phyloP scores from a whole-genome alignment of 2,329 filamentous ascomycete genomes.

The Magnaporthiopsis poae region DNA sequence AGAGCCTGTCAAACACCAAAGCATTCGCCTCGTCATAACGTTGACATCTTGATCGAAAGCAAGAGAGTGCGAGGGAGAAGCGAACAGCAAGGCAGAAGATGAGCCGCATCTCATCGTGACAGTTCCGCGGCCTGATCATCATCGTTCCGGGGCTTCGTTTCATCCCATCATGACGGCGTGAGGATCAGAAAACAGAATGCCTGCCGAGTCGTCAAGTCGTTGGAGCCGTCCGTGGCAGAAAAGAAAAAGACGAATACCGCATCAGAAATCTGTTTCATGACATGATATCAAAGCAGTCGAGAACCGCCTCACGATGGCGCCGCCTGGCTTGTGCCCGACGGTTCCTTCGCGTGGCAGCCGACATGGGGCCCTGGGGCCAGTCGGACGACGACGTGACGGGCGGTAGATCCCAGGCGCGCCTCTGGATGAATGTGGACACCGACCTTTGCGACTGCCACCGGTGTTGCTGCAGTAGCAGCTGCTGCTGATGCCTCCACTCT shows the following conservation, averaged over 20 bases:
- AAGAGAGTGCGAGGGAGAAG: too few relatives aligned
- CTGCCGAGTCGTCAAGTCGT: background rate
- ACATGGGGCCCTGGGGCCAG: constrained; percentile 1
- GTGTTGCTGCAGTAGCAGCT: background rate
- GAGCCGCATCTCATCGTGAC: background rate
- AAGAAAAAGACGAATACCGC: background rate
- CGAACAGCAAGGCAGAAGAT: too few relatives aligned
- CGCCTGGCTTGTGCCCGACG: constrained; percentile 2
- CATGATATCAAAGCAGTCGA: background rate
- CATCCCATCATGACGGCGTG: background rate
- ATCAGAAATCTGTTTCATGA: background rate
- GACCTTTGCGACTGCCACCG: background rate
- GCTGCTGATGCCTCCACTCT: background rate
- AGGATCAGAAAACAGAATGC: background rate
- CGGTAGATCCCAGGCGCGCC: background rate
- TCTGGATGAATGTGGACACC: background rate
- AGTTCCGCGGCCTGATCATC: background rate
- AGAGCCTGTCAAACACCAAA: too few relatives aligned
- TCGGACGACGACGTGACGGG: background rate
- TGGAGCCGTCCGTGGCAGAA: background rate
- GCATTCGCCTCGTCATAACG: too few relatives aligned
- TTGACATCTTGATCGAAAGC: too few relatives aligned
- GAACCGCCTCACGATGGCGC: background rate
- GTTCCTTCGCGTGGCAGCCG: background rate
- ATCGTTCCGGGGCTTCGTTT: background rate